A percentile compares a stretch with the other conserved stretches of the same genome.
These are phyloP conservation scores for Calonectria ilicicola DNA, from an alignment of 2,329 filamentous ascomycete genomes.

Conservation along the genomic window DNA sequence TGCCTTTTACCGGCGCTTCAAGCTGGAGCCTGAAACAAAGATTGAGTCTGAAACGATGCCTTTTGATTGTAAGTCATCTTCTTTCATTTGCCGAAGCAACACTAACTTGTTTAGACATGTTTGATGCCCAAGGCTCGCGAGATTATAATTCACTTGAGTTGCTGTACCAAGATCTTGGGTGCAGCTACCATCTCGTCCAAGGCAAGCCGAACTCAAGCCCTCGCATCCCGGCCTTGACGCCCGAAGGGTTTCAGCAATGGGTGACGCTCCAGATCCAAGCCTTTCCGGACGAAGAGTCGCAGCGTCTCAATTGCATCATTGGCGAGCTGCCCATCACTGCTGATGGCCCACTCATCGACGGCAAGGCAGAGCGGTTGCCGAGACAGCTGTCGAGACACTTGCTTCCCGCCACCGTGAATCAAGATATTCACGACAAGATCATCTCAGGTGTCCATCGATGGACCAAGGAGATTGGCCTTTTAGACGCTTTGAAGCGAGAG, in stretches of 20 bases:
- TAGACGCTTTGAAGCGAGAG: slow-evolving; percentile 25
- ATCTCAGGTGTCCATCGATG: slow-evolving; percentile 68
- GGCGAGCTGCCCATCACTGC: slow-evolving; percentile 75
- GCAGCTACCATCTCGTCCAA: slow-evolving; percentile 75
- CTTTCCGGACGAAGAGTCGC: slow-evolving; percentile 80
- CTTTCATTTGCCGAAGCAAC: not conserved
- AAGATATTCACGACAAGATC: slow-evolving; percentile 69
- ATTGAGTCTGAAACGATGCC: slow-evolving; percentile 72
- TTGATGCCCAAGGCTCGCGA: slow-evolving; percentile 53
- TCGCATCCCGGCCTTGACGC: slow-evolving; percentile 73
- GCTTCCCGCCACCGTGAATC: slow-evolving; percentile 72
- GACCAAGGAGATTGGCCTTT: slow-evolving; percentile 37
- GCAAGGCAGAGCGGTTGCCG: slow-evolving; percentile 79
- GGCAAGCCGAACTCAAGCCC: slow-evolving; percentile 62
- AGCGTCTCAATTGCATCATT: slow-evolving; percentile 76
- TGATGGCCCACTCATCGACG: slow-evolving; percentile 67
- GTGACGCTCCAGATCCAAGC: slow-evolving; percentile 79
- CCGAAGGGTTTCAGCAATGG: slow-evolving; percentile 77
- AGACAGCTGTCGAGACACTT: slow-evolving; percentile 81
- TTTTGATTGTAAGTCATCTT: slow-evolving; percentile 68
- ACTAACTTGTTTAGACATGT: slow-evolving; percentile 57
- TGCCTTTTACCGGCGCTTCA: slow-evolving; percentile 77
- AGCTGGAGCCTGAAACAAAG: slow-evolving; percentile 70
- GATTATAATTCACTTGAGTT: slow-evolving; percentile 49
- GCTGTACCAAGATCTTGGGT: slow-evolving; percentile 66